These are phyloP conservation scores for Colletotrichum eremochloae DNA, from an alignment of 2,329 filamentous ascomycete species.

Conservation along the genomic window DNA sequence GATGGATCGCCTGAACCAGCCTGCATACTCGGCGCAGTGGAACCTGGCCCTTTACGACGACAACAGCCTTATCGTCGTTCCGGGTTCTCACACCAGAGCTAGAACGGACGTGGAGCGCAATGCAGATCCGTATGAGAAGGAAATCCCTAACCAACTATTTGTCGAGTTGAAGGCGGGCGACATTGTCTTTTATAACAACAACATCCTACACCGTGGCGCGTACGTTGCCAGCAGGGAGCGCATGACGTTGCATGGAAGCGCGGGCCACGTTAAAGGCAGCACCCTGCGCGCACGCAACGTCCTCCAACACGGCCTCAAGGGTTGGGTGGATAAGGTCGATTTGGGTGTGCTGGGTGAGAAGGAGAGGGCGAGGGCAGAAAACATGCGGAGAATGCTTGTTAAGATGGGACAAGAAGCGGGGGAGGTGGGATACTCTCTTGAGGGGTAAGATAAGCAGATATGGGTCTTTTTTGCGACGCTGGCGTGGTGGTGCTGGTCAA, in stretches of 20 bases:
- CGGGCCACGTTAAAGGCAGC: conserved; percentile 71
- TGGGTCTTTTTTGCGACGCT: conserved; percentile 22
- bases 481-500: not conserved
- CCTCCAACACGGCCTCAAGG: conserved; percentile 79
- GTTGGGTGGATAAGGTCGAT: conserved; percentile 72
- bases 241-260: conserved; percentile 80
- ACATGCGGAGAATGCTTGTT: conserved; percentile 74
- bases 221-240: conserved; percentile 72
- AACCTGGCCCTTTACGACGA: conserved; percentile 87
- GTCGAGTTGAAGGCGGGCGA: conserved; percentile 81
- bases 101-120: conserved; percentile 77
- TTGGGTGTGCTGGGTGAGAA: conserved; percentile 62
- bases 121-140: conserved; percentile 74
- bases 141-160: conserved; percentile 72
- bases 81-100: conserved; percentile 79
- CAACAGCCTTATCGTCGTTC: conserved; percentile 79
- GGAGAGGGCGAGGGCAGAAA: conserved; percentile 66
- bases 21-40: conserved; percentile 85
- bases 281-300: conserved; percentile 76
- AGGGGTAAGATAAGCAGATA: conserved; percentile 49
- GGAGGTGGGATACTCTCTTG: conserved; percentile 74
- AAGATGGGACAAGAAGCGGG: conserved; percentile 71
- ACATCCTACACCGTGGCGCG: conserved; percentile 82
- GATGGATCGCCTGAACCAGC: conserved; percentile 67
- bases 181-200: conserved; percentile 90